These are phyloP conservation scores for Gastrolobium bilobum DNA, from an alignment of 306 rosid species.

Conservation along the genomic window DNA sequence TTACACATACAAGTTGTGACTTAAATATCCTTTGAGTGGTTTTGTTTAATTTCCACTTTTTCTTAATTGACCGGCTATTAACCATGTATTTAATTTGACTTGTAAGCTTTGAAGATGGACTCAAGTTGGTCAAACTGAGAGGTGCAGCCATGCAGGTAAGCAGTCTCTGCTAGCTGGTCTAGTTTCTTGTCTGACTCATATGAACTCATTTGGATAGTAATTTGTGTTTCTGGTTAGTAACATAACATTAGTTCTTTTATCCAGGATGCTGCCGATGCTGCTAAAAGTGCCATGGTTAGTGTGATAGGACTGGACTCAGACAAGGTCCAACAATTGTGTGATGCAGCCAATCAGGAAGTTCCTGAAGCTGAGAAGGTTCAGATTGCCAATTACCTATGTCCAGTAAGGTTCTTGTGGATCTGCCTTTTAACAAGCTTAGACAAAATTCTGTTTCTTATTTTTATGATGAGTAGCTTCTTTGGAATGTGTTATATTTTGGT, in stretches of 20 bases:
- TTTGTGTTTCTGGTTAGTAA: constrained; percentile 23
- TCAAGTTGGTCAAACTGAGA: constrained; percentile 91
- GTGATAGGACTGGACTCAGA: constrained; percentile 91
- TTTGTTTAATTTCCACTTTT: constrained; percentile 37
- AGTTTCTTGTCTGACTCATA: constrained; percentile 36
- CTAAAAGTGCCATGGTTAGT: constrained; percentile 93
- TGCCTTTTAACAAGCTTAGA: constrained; percentile 40
- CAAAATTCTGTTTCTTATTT: constrained; percentile 33
- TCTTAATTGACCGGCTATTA: constrained; percentile 34
- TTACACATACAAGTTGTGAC: constrained; percentile 17
- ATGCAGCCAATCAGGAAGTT: constrained; percentile 94
- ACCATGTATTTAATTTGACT: constrained; percentile 47
- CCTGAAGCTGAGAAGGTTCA: constrained; percentile 86
- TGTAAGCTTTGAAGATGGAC: constrained; percentile 97
- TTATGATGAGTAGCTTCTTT: constrained; percentile 20
- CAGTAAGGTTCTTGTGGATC: constrained; percentile 68
- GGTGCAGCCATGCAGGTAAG: constrained; percentile 99
- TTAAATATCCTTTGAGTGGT: constrained; percentile 27
- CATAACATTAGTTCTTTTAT: constrained; percentile 32
- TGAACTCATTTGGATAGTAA: neutral
- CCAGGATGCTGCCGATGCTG: constrained; percentile 94
- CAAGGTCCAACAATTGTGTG: constrained; percentile 92
- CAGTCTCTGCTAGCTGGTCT: constrained; percentile 34
- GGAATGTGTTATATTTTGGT: constrained; percentile 38
- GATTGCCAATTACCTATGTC: constrained; percentile 93